These are phyloP conservation scores for Globisporangium paroecandrum DNA, from an alignment of 352 stramenopile genomes.

Conservation along the genomic window DNA sequence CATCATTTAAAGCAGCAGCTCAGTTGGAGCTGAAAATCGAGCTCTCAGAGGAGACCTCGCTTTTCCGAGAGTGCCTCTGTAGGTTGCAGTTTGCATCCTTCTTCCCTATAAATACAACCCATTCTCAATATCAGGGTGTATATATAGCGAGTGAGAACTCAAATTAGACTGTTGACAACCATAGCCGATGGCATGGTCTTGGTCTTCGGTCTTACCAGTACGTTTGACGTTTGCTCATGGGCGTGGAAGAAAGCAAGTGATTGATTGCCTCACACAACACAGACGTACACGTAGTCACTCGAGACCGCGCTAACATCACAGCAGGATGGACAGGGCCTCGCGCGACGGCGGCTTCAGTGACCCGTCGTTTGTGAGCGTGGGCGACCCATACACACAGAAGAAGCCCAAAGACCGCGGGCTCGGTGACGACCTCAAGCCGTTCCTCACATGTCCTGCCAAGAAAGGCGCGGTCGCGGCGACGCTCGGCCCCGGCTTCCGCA, in stretches of 20 bases:
- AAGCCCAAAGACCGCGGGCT: constrained; percentile 49
- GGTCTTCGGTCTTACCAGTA: too few species aligned
- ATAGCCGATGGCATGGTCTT: neutral
- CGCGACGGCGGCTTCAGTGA: constrained; percentile 77
- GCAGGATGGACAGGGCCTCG: constrained; percentile 37
- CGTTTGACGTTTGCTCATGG: too few species aligned
- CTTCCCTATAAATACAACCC: neutral
- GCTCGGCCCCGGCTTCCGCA: constrained; percentile 57
- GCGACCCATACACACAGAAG: constrained; percentile 52
- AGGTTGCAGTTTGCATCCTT: too few species aligned
- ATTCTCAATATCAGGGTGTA: neutral
- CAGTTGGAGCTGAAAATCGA: too few species aligned
- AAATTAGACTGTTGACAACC: neutral
- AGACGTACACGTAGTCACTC: neutral
- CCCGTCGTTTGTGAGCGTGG: constrained; percentile 58
- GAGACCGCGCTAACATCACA: too few species aligned
- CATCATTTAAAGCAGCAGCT: too few species aligned
- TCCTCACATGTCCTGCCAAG: constrained; percentile 71
- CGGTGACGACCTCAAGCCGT: constrained; percentile 58
- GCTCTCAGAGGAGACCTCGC: too few species aligned
- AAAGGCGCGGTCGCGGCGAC: constrained; percentile 54
- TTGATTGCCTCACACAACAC: neutral
- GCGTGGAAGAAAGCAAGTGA: neutral
- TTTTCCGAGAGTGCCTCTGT: too few species aligned
- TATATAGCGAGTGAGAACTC: neutral